Evolutionary conservation across 208 protist species (phyloP).

Genomic region (Crithidia fasciculata): DNA sequence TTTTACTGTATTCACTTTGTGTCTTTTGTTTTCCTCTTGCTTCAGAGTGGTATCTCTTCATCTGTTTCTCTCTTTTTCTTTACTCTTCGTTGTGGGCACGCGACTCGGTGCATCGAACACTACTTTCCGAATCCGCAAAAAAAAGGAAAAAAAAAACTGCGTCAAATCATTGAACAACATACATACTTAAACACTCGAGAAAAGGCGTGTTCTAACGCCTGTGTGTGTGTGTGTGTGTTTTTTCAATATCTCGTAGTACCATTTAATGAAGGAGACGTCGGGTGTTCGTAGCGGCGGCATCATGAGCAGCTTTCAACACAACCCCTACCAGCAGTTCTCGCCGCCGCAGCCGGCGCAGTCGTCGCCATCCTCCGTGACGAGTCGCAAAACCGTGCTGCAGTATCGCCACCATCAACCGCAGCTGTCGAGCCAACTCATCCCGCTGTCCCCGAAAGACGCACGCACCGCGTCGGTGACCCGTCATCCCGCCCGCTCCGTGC

Average conservation of each 20-base stretch:
- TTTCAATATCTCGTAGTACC: no score
- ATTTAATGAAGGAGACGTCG: no score
- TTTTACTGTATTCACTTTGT: background rate
- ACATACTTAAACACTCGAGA: no score
- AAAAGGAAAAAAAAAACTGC: background rate
- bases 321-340: constrained; percentile 34
- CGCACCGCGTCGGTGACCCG: background rate
- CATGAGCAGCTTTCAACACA: constrained; percentile 39
- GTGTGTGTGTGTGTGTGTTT: background rate
- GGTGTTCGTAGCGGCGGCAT: background rate
- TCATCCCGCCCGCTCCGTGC: background rate
- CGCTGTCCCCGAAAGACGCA: background rate
- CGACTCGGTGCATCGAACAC: background rate
- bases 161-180: background rate
- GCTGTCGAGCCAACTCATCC: background rate
- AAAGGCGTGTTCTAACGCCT: background rate
- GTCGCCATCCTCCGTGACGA: background rate
- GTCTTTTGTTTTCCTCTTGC: background rate
- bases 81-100: background rate
- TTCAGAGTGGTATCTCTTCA: background rate
- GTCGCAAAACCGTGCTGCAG: background rate
- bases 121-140: background rate
- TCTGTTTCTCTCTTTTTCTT: background rate
- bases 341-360: constrained; percentile 11
- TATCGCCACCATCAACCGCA: constrained; percentile 1